phyloP scores from a whole-genome alignment of 2,329 filamentous ascomycete species.

The Aphanocladium album region DNA sequence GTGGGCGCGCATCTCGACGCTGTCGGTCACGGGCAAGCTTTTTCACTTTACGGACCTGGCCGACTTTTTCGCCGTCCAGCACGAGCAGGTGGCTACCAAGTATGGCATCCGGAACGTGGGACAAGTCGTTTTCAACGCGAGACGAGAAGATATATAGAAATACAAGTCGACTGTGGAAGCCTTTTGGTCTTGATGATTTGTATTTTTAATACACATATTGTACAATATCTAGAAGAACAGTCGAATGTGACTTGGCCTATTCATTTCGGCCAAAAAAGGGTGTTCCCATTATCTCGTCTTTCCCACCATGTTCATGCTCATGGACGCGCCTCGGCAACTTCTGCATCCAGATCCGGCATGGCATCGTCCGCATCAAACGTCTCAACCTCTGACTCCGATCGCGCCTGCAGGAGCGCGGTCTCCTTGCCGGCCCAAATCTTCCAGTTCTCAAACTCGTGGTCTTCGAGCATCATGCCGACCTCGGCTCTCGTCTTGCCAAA shows the following conservation, averaged over 20 bases:
- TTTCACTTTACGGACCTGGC: constrained; percentile 60
- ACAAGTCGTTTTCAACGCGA: constrained; percentile 36
- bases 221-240: constrained; percentile 15
- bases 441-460: constrained; percentile 76
- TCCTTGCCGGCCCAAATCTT: constrained; percentile 66
- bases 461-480: constrained; percentile 76
- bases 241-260: neutral
- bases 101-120: constrained; percentile 35
- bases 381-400: constrained; percentile 37
- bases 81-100: constrained; percentile 55
- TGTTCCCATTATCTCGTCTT: neutral
- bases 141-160: constrained; percentile 19
- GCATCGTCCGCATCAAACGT: constrained; percentile 39
- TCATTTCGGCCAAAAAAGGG: neutral
- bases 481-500: constrained; percentile 75
- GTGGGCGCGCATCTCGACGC: constrained; percentile 75
- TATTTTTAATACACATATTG: constrained; percentile 18
- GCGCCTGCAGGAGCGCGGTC: constrained; percentile 36
- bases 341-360: constrained; percentile 19
- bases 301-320: neutral
- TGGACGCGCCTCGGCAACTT: constrained; percentile 15
- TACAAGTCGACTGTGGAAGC: neutral
- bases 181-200: neutral
- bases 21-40: constrained; percentile 81
- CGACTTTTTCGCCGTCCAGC: constrained; percentile 80